A percentile compares a stretch with the other conserved stretches of the same genome.
These are phyloP conservation scores for Begonia masoniana DNA, from an alignment of 306 rosid genomes.

Conservation along the genomic window DNA sequence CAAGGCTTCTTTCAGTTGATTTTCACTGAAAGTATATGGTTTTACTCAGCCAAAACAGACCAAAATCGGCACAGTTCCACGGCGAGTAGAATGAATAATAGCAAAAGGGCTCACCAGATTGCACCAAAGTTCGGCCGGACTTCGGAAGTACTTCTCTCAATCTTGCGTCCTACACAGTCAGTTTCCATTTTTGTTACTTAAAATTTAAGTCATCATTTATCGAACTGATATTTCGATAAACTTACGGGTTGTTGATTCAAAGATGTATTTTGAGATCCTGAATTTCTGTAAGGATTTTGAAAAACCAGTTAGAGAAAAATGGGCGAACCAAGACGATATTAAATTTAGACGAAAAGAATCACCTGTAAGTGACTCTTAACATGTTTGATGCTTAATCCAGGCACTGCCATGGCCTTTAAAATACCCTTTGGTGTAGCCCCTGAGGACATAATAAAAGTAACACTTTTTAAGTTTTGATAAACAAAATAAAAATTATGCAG, in stretches of 20 bases:
- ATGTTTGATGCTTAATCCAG: constrained; percentile 45
- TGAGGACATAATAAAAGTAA: constrained; percentile 1
- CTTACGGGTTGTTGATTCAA: constrained; percentile 55
- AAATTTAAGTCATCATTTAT: no score
- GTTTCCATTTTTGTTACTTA: no score
- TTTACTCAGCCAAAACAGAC: background rate
- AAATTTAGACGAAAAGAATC: background rate
- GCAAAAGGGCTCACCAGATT: constrained; percentile 26
- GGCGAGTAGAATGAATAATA: background rate
- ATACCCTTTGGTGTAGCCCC: constrained; percentile 85
- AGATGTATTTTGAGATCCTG: constrained; percentile 54
- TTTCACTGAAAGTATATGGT: constrained; percentile 23
- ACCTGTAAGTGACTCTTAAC: constrained; percentile 85
- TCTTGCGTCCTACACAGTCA: constrained; percentile 27
- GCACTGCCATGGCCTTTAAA: constrained; percentile 30
- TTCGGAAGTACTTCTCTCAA: constrained; percentile 42
- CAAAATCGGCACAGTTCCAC: background rate
- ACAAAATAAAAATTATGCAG: background rate
- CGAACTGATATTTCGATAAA: background rate
- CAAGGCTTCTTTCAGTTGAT: constrained; percentile 45
- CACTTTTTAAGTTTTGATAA: background rate
- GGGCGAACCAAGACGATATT: no score
- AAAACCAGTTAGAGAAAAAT: background rate
- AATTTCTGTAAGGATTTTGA: constrained; percentile 38
- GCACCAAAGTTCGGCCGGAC: constrained; percentile 47